Percentiles rank a stretch among this genome's conserved stretches.
These are phyloP conservation scores for Lepidium sativum DNA, from an alignment of 345 rosid genomes.

Conservation along the genomic window DNA sequence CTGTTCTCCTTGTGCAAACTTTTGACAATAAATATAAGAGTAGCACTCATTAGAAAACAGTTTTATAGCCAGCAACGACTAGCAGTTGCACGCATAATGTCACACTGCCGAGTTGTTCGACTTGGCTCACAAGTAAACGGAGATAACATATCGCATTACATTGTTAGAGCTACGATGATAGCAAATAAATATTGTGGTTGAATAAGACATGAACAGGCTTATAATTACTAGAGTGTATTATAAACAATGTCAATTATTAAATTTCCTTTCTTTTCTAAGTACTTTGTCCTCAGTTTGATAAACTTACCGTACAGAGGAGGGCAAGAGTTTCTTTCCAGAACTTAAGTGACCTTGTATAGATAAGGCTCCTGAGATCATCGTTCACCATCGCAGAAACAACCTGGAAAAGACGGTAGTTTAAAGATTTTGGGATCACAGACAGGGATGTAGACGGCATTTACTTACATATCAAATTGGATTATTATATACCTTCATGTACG, in stretches of 20 bases:
- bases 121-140: neutral
- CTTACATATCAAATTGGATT: neutral
- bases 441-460: constrained; percentile 3
- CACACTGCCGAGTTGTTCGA: neutral
- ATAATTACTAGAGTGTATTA: neutral
- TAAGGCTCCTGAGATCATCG: constrained; percentile 77
- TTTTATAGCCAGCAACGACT: neutral
- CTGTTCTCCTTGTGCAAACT: constrained; percentile 91
- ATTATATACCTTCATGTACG: constrained; percentile 60
- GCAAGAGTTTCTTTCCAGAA: constrained; percentile 98
- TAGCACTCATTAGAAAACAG: constrained; percentile 1
- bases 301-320: constrained; percentile 82
- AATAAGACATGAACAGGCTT: constrained; percentile 2
- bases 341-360: constrained; percentile 65
- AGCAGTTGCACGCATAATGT: constrained; percentile 4
- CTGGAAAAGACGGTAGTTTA: constrained; percentile 35
- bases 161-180: neutral
- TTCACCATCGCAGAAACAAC: constrained; percentile 93
- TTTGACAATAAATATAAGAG: constrained; percentile 19
- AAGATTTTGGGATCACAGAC: neutral
- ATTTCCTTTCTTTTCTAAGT: neutral
- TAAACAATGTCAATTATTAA: neutral
- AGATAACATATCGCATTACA: neutral
- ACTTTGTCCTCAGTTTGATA: neutral
- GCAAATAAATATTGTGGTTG: neutral